Evolutionary conservation across 129 eudicot genomes (phyloP), one percentile per base, ranked within the genome.

Genomic region (Centrapalus pauciflorus): DNA sequence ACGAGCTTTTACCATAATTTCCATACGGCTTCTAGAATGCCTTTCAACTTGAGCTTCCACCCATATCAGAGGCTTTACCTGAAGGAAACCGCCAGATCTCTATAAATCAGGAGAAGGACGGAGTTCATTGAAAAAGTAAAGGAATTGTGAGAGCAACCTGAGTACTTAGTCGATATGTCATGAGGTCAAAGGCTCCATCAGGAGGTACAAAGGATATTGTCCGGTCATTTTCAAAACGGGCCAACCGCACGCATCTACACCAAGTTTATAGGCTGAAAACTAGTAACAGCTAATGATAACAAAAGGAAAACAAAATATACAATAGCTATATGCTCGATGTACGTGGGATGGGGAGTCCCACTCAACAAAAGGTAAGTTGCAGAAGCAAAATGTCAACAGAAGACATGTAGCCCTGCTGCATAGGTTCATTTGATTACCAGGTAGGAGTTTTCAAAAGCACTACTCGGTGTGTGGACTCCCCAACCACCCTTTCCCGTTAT

Each of bases 181-280:
- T 91, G 73, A 91, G 87, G 74, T 91, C 98, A 77, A 87, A 87
- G 12, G 98, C 79, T 52, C 98, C 98, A 88, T 91, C 95, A 21
- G 98, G 98, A 57, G 96, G 98, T 59, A 91, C 76, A 61, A 91
- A 91, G 45, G 98, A 83, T 81, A 91, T 91, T 17, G 97, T 91
- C 40, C 96, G 65, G 55, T 87, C 96, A 70, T 85, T 91, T 34
- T 91, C 98, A 73, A 91, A 91, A 14, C 95, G 88, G 6, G 98
- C 88, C 82, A 91, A 76, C 24, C 96, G 90, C 74, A 91, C 96
- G 69, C 96, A 91, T 82, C 98, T 91, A 62, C 46, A 74, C 3
- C 66, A 55, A 29, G 38, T 64, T 24, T 33, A 55, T 48, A 49
- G 52, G 28, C 66, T 41, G 43, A 26, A 55, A 21, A 45, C 55